A percentile compares a stretch with the other conserved stretches of the same genome.
phyloP scores from a whole-genome alignment of 1,284 basidiomycete genomes.

The Xanthoconium separans region DNA sequence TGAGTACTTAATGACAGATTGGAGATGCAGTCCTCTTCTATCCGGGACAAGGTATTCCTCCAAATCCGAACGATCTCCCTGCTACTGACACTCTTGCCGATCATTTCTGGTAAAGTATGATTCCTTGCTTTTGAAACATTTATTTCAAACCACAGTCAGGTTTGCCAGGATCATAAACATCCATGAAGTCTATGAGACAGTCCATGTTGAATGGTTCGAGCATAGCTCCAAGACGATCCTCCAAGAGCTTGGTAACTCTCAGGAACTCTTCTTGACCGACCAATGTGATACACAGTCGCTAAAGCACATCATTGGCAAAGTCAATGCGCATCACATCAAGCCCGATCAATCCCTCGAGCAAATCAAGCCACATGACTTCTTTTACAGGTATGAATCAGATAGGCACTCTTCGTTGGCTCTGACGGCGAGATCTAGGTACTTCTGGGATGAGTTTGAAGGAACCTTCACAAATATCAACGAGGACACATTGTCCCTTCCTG shows the following conservation, averaged over 20 bases:
- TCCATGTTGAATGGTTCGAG: slow-evolving; percentile 70
- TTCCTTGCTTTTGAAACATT: background rate
- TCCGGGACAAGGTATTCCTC: slow-evolving; percentile 35
- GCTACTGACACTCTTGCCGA: slow-evolving; percentile 42
- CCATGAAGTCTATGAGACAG: slow-evolving; percentile 38
- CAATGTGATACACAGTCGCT: slow-evolving; percentile 49
- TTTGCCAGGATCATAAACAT: slow-evolving; percentile 54
- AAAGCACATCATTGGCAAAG: slow-evolving; percentile 43
- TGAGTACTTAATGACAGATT: slow-evolving; percentile 37
- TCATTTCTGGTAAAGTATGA: slow-evolving; percentile 55
- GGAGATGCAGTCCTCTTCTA: slow-evolving; percentile 57
- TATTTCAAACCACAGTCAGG: slow-evolving; percentile 39
- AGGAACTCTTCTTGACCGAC: slow-evolving; percentile 62
- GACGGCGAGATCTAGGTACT: slow-evolving; percentile 19
- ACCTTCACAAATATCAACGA: slow-evolving; percentile 22
- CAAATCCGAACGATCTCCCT: slow-evolving; percentile 35
- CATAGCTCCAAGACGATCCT: slow-evolving; percentile 60
- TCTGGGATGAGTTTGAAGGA: slow-evolving; percentile 22
- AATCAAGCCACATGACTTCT: slow-evolving; percentile 45
- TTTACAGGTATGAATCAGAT: slow-evolving; percentile 47
- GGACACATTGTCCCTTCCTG: slow-evolving; percentile 16
- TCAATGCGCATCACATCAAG: slow-evolving; percentile 39
- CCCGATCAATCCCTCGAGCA: slow-evolving; percentile 14
- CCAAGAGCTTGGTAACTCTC: slow-evolving; percentile 54
- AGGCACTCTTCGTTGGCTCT: slow-evolving; percentile 1